Evolutionary conservation across 2,329 filamentous ascomycete species (phyloP).

Genomic region (Escovopsis sp.): DNA sequence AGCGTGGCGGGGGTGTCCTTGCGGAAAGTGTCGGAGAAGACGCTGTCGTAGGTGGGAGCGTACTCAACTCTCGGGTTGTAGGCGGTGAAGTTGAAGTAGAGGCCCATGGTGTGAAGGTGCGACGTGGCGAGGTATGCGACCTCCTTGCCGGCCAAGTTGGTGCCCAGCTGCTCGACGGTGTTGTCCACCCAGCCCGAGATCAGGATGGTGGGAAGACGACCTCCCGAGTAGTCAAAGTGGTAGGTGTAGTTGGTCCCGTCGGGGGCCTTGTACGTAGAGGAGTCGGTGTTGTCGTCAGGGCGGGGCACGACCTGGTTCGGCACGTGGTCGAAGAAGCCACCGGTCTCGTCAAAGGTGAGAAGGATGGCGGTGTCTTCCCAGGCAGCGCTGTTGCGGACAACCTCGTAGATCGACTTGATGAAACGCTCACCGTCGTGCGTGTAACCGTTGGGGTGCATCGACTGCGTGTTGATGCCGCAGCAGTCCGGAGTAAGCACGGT

Average conservation of each 20-base stretch:
- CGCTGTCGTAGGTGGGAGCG: constrained; percentile 20
- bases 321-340: constrained; percentile 23
- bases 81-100: constrained; percentile 26
- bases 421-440: constrained; percentile 21
- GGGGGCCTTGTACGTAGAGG: constrained; percentile 19
- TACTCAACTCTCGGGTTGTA: constrained; percentile 23
- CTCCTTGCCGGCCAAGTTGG: constrained; percentile 19
- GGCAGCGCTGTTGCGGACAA: constrained; percentile 18
- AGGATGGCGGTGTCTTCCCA: constrained; percentile 21
- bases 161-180: constrained; percentile 21
- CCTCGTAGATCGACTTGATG: constrained; percentile 22
- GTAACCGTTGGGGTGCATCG: constrained; percentile 20
- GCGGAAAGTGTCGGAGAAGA: too few relatives aligned
- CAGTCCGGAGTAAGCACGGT: constrained; percentile 32
- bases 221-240: constrained; percentile 21
- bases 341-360: constrained; percentile 21
- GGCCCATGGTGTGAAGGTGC: constrained; percentile 25
- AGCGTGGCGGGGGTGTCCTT: too few relatives aligned
- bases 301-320: constrained; percentile 8
- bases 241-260: constrained; percentile 19
- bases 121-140: constrained; percentile 27
- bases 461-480: constrained; percentile 21
- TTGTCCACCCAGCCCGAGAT: constrained; percentile 26
- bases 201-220: constrained; percentile 23
- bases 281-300: constrained; percentile 18